A percentile compares a stretch with the other conserved stretches of the same genome.
phyloP scores from a whole-genome alignment of 352 stramenopile species.

The Globisporangium carolinianum region DNA sequence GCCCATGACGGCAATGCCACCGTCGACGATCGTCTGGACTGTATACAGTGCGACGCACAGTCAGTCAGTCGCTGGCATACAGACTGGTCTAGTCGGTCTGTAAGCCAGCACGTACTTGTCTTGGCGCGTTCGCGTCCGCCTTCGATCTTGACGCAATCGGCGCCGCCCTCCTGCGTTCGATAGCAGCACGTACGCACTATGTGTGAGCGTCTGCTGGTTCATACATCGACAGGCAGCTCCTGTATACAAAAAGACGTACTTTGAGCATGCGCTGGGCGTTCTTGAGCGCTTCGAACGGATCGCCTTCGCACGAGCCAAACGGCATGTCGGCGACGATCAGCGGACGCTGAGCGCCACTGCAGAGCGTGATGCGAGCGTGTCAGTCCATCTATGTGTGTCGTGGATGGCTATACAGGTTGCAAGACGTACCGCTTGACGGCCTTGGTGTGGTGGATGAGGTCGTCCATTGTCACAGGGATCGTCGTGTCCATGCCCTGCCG shows the following conservation, averaged over 20 bases:
- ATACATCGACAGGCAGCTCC: not conserved
- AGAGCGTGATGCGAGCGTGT: not conserved
- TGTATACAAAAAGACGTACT: slow-evolving; percentile 21
- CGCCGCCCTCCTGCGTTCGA: slow-evolving; percentile 85
- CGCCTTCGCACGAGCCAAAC: slow-evolving; percentile 95
- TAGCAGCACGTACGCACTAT: not conserved
- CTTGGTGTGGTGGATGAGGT: slow-evolving; percentile 98
- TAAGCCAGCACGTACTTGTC: slow-evolving; percentile 33
- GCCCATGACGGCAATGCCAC: slow-evolving; percentile 95
- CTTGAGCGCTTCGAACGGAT: slow-evolving; percentile 86
- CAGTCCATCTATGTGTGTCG: not conserved
- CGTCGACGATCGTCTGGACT: slow-evolving; percentile 71
- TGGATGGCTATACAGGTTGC: not conserved
- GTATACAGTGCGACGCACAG: slow-evolving; percentile 6
- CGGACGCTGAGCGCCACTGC: slow-evolving; percentile 67
- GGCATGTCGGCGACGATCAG: slow-evolving; percentile 98
- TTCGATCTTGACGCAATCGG: slow-evolving; percentile 99
- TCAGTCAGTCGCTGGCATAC: not conserved
- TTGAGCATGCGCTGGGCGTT: slow-evolving; percentile 95
- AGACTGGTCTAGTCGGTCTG: not conserved
- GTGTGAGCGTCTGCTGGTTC: not conserved
- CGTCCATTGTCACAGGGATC: slow-evolving; percentile 94
- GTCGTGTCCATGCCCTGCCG: slow-evolving; percentile 80
- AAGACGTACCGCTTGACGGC: slow-evolving; percentile 88
- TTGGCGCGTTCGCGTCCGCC: slow-evolving; percentile 82